Evolutionary conservation across 176 grass and related monocot species (phyloP), one percentile per base, ranked within the genome.

Genomic region (Poa annua): DNA sequence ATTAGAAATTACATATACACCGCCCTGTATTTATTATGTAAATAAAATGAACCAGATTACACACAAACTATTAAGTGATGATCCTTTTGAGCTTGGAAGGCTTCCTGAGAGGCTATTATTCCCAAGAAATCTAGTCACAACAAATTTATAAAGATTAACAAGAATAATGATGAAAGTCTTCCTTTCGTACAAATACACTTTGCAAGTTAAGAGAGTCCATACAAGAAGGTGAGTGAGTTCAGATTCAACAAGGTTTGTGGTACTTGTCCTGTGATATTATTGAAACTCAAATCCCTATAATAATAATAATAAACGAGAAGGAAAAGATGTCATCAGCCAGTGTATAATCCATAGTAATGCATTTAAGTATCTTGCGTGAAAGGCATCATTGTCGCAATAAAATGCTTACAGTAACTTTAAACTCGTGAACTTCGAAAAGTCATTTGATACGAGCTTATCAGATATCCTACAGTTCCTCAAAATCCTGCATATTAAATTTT

Each of bases 271-370:
- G 86, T 91, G 55, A 95, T 89, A 86, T 91, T 91, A 89, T 98
- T 93, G 80, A 95, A 95, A 77, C 95, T 98, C 82, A 97, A 89
- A 89, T 97, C 95, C 69, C 95, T 97, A 32, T 35, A 20, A 54
- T 8, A 48, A 48, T 8, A 48, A 48, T 13, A 48, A 48, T 8
- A 59, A 38, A 3, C 12, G 3, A 81, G 15, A 39, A 9, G 19
- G 19, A 14, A 4, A 62, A 56, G 17, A 67, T n/a, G 11, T 80
- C 55, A 77, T 61, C 8, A 65, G 25, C 70, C 8, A 80, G 68
- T 12, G 26, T 22, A 83, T 71, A 49, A 56, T 83, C 74, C 65
- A 41, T 57, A 74, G n/a, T 13, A 63, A 76, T 48, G 26, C 19
- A 76, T 42, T 39, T 38, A 61, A 74, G 33, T 11, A 25, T 60